Evolutionary conservation across 768 basidiomycete genomes (phyloP).

Genomic region (Boletales sp.): DNA sequence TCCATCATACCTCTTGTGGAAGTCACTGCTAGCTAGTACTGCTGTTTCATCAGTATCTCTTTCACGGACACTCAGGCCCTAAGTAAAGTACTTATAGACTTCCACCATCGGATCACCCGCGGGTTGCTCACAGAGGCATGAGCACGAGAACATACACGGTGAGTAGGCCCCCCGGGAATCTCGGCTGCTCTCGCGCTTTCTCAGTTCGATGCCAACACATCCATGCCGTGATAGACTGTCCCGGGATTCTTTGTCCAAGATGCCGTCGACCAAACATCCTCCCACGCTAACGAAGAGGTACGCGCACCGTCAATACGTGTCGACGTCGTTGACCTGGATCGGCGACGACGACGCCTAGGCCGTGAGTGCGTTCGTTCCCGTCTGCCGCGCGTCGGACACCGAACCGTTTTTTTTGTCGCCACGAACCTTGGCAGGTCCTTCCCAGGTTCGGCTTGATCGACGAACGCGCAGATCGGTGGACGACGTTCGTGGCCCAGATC

Average conservation of each 20-base stretch:
- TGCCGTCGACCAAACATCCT: not conserved
- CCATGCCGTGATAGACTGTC: constrained; percentile 8
- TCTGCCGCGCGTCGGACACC: not conserved
- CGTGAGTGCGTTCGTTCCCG: constrained; percentile 5
- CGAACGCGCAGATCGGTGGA: constrained; percentile 47
- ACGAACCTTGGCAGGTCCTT: constrained; percentile 9
- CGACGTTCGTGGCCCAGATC: constrained; percentile 38
- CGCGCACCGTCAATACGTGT: not conserved
- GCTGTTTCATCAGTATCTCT: too few relatives aligned
- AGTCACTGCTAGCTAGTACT: too few relatives aligned
- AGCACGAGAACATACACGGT: constrained; percentile 14
- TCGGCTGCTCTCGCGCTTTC: not conserved
- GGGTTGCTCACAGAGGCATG: not conserved
- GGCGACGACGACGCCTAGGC: constrained; percentile 2
- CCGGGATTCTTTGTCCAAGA: constrained; percentile 23
- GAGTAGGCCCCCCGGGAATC: not conserved
- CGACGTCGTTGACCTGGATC: not conserved
- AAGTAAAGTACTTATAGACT: too few relatives aligned
- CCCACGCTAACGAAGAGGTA: constrained; percentile 3
- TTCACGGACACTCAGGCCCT: too few relatives aligned
- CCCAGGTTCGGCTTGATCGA: constrained; percentile 36
- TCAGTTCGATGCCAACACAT: not conserved
- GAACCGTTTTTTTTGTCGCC: not conserved
- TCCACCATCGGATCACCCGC: not conserved
- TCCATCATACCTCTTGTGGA: too few relatives aligned